phyloP scores from a whole-genome alignment of 1,139 yeast species.

The Pneumocystis wakefieldiae region DNA sequence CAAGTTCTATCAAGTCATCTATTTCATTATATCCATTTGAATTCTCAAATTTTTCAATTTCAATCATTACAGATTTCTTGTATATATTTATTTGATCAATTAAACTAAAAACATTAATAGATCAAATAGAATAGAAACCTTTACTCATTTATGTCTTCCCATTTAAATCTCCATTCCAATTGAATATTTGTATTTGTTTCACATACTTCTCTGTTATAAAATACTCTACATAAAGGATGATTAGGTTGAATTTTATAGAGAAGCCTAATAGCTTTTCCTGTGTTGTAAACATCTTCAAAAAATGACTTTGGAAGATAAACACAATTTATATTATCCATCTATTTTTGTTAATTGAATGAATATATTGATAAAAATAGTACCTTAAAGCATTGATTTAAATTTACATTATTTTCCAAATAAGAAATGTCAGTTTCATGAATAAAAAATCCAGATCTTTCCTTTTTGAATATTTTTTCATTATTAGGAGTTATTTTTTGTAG shows the following conservation, averaged over 20 bases:
- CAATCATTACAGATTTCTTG: background rate
- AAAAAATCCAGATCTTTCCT: background rate
- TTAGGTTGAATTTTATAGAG: background rate
- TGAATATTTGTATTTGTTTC: background rate
- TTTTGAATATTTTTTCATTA: background rate
- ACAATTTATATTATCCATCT: background rate
- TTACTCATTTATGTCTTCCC: background rate
- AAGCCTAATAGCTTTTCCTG: background rate
- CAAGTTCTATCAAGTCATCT: background rate
- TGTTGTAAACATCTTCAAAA: background rate
- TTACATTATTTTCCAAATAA: background rate
- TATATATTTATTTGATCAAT: background rate
- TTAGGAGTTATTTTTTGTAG: background rate
- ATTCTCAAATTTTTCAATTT: background rate
- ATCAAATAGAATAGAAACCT: background rate
- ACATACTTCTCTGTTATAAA: background rate
- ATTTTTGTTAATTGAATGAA: background rate
- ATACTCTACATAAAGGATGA: background rate
- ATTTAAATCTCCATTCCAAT: background rate
- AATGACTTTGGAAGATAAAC: background rate
- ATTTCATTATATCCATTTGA: background rate
- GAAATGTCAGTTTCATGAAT: background rate
- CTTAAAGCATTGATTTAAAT: background rate
- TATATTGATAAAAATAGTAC: background rate
- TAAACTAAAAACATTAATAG: background rate